A percentile compares a stretch with the other conserved stretches of the same genome.
Evolutionary conservation across 140 eudicot species (phyloP).

Genomic region (Senecio squalidus): DNA sequence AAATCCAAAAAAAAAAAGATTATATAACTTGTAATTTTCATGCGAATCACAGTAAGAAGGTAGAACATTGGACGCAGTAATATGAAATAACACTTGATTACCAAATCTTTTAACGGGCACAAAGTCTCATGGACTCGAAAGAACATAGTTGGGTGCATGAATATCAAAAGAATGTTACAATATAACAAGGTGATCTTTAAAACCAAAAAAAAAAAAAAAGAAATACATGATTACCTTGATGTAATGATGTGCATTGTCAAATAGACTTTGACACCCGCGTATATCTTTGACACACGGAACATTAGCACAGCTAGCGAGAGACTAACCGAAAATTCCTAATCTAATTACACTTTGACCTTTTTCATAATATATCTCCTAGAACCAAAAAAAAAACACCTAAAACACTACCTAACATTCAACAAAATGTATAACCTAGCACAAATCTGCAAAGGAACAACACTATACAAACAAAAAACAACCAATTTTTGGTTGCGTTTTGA

Average conservation of each 20-base stretch:
- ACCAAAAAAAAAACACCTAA: slow-evolving; percentile 1
- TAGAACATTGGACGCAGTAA: too few species aligned
- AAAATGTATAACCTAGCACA: slow-evolving; percentile 31
- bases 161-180: not conserved
- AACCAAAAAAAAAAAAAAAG: not conserved
- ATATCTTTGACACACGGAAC: slow-evolving; percentile 6
- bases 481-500: slow-evolving; percentile 13
- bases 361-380: slow-evolving; percentile 20
- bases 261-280: slow-evolving; percentile 20
- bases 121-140: not conserved
- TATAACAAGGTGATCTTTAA: not conserved
- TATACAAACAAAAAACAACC: slow-evolving; percentile 12
- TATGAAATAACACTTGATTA: too few species aligned
- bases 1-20: too few species aligned
- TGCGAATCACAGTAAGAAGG: too few species aligned
- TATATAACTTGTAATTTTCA: too few species aligned
- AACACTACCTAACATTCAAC: slow-evolving; percentile 21
- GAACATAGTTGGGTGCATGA: not conserved
- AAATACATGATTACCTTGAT: slow-evolving; percentile 7
- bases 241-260: slow-evolving; percentile 29
- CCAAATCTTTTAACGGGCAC: not conserved
- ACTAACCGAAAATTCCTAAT: slow-evolving; percentile 23
- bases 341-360: slow-evolving; percentile 24
- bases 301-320: slow-evolving; percentile 20
- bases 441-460: slow-evolving; percentile 17